Evolutionary conservation across 208 protist genomes (phyloP).

Genomic region (Zelonia costaricensis): DNA sequence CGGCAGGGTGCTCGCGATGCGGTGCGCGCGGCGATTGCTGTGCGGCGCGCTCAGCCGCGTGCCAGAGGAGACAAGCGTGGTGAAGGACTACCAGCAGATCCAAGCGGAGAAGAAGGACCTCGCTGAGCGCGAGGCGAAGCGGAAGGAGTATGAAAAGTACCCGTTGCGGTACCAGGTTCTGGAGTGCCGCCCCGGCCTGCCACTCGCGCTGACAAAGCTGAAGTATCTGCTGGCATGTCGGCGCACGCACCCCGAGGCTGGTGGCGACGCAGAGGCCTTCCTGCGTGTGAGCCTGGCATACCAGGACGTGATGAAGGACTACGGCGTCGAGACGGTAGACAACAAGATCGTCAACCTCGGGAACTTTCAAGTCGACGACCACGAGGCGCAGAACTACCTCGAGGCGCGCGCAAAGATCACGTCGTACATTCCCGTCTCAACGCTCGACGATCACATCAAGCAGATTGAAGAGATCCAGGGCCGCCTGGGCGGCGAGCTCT

Average conservation of each 20-base stretch:
- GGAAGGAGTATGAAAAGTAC: slow-evolving; percentile 57
- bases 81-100: slow-evolving; percentile 77
- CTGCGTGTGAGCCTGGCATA: slow-evolving; percentile 79
- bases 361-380: slow-evolving; percentile 75
- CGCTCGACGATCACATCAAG: slow-evolving; percentile 80
- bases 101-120: slow-evolving; percentile 49
- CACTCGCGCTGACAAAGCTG: slow-evolving; percentile 74
- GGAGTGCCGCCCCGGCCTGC: slow-evolving; percentile 71
- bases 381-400: slow-evolving; percentile 83
- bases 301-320: slow-evolving; percentile 88
- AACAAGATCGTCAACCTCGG: slow-evolving; percentile 86
- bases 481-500: slow-evolving; percentile 64
- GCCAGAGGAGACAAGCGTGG: slow-evolving; percentile 28
- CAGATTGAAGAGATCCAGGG: slow-evolving; percentile 72
- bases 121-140: slow-evolving; percentile 43
- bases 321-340: slow-evolving; percentile 83
- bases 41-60: slow-evolving; percentile 56
- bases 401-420: slow-evolving; percentile 58
- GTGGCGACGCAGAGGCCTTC: slow-evolving; percentile 78
- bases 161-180: slow-evolving; percentile 82
- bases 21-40: slow-evolving; percentile 33
- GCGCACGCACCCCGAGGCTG: slow-evolving; percentile 78
- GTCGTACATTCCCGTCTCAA: slow-evolving; percentile 84
- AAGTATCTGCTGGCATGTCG: slow-evolving; percentile 83
- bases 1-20: slow-evolving; percentile 29